Base-by-base conservation (phyloP, 202 grass and related monocot species). In the Eragrostis tef region DNA sequence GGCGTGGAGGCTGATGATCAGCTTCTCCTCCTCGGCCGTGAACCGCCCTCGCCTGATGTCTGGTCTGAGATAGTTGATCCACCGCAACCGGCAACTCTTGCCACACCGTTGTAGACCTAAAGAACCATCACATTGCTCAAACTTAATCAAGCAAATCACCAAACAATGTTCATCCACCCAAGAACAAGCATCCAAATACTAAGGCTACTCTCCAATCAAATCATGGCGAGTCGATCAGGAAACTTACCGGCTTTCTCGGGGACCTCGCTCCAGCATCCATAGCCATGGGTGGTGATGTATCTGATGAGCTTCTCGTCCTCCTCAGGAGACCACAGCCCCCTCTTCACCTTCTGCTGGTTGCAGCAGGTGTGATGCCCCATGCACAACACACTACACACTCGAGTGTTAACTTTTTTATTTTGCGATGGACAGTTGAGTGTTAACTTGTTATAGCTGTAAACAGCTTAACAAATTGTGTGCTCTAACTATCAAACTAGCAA, bases 281-380 rank as follows among this genome's bases (percentile, higher is more conserved):
- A 96, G 56, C 97, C 97, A 89, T 99, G 91, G 75, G 87, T 92
- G 64, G 85, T 96, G 90, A 99, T 99, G 87, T 99, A 99, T 64
- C 87, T 89, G 88, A 99, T 90, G 78, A 99, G 89, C 87, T 99
- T 99, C 85, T 99, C 97, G 24, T 99, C 97, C 46, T 99, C 97
- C 87, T 96, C 97, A 27, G 97, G 97, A 70, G 97, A 99, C 97
- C 97, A 99, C 43, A 99, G 77, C 1, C 97, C 97, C 83, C 97
- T 93, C 83, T 93, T 99, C 71, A 99, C 97, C 90, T 99, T 99
- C 79, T 99, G 97, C 87, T 99, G 97, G 78, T 93, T 99, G 88
- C 97, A 99, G 89, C 97, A 99, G 39, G 97, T 92, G 78, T 99
- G 97, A 66, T 99, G 97, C 84, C 97, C 97, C 97, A 99, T 99